phyloP scores from a whole-genome alignment of 1,284 basidiomycete genomes.

The Cutaneotrichosporon cyanovorans region DNA sequence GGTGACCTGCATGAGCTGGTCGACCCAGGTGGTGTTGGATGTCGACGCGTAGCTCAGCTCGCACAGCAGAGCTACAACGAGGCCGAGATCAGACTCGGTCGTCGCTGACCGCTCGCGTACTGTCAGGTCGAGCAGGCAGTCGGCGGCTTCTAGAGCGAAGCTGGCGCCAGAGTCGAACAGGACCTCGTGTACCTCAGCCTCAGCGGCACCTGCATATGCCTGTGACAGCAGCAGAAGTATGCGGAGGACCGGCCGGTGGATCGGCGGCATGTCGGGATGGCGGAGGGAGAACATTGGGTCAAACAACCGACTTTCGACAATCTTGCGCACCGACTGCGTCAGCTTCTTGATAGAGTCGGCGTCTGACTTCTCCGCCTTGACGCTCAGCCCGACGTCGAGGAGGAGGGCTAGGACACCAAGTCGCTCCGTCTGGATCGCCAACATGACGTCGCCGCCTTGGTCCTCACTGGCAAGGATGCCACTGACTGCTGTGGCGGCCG shows the following conservation, averaged over 20 bases:
- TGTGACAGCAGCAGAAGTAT: conserved; percentile 62
- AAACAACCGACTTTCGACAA: conserved; percentile 67
- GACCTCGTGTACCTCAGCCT: conserved; percentile 16
- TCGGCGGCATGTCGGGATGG: conserved; percentile 57
- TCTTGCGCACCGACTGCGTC: conserved; percentile 56
- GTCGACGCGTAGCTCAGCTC: conserved; percentile 24
- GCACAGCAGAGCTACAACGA: conserved; percentile 33
- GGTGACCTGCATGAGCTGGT: conserved; percentile 70
- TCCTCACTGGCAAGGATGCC: conserved; percentile 61
- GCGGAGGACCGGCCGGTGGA: conserved; percentile 73
- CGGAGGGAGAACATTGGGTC: conserved; percentile 68
- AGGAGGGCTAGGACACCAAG: conserved; percentile 66
- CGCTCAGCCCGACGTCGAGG: conserved; percentile 61
- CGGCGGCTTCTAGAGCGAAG: conserved; percentile 35
- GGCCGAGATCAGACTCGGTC: conserved; percentile 25
- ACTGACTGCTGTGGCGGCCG: conserved; percentile 59
- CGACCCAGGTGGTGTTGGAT: conserved; percentile 56
- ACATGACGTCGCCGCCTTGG: conserved; percentile 75
- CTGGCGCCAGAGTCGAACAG: conserved; percentile 27
- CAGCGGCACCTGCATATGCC: conserved; percentile 11
- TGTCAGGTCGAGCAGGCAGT: conserved; percentile 30
- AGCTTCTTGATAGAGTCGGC: conserved; percentile 49
- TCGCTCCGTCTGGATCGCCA: conserved; percentile 67
- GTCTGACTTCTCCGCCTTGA: conserved; percentile 49
- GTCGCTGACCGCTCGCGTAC: conserved; percentile 12